Conservation (phyloP, 352 stramenopile genomes). For the Globisporangium megalacanthum region DNA sequence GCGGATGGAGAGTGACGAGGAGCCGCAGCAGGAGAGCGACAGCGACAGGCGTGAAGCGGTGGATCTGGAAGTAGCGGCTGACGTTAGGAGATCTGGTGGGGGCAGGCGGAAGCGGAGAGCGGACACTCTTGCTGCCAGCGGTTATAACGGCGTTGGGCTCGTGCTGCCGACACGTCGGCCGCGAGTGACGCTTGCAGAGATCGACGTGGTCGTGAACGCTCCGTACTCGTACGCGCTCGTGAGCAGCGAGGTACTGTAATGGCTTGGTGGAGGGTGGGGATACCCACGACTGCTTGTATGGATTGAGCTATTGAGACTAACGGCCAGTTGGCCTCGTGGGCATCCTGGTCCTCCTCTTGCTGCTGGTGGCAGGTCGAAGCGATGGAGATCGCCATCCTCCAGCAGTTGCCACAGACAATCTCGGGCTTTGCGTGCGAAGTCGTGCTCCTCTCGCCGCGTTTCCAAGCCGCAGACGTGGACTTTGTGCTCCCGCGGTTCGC, state of each 20-base stretch:
- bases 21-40: too few relatives aligned
- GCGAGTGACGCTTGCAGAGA: not conserved
- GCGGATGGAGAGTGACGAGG: too few relatives aligned
- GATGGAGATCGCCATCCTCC: not conserved
- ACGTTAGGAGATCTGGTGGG: too few relatives aligned
- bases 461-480: slow-evolving; percentile 1
- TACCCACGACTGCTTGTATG: too few relatives aligned
- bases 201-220: slow-evolving; percentile 1
- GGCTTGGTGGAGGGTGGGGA: not conserved
- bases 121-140: too few relatives aligned
- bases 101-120: too few relatives aligned
- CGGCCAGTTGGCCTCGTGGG: too few relatives aligned
- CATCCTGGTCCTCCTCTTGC: not conserved
- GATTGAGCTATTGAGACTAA: too few relatives aligned
- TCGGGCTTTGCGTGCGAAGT: slow-evolving; percentile 4
- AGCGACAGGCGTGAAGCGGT: too few relatives aligned
- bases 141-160: not conserved
- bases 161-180: not conserved
- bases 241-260: not conserved
- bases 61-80: too few relatives aligned
- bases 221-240: slow-evolving; percentile 3
- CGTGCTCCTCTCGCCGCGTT: not conserved
- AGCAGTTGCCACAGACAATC: slow-evolving; percentile 1
- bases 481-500: slow-evolving; percentile 5
- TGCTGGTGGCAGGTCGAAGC: slow-evolving; percentile 1